Evolutionary conservation across 1,284 basidiomycete species (phyloP), one percentile per base, ranked within the genome.

Genomic region (Papiliotrema flavescens): DNA sequence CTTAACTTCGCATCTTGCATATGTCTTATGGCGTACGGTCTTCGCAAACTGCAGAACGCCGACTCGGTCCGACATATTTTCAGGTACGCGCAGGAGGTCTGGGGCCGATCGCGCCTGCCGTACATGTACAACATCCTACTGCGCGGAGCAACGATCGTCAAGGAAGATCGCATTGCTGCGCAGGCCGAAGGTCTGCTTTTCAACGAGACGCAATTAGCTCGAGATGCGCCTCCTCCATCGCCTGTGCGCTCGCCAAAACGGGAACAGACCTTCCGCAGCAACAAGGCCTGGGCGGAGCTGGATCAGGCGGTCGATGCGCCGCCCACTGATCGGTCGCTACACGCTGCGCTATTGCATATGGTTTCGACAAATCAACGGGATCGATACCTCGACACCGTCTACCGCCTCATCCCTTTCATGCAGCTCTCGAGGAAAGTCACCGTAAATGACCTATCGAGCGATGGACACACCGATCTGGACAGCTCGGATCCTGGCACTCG

Each of bases 1-100:
- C 62, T 78, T 13, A 59, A 54, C 0, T 65, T 66, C 56, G 49
- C 54, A 11, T 66, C 71, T 15, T 66, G 65, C 47, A 51, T 64
- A 6, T 57, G 69, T 6, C 65, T 78, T 5, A 55, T 76, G 23
- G 49, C 57, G 17, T 75, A 76, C 53, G 66, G 66, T 3, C 45
- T 73, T 8, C 46, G 56, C 17, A 53, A 11, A 54, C 74, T 23
- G 48, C 55, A 23, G 49, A 57, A 19, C n/a, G 48, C 66, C 71
- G 0, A 52, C 47, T 0, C 67, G 3, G 45, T 75, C 19, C 40
- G 36, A 3, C 54, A 55, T 3, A 52, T 78, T 19, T 26, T 73
- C 22, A 23, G 49, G 19, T 73, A 76, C 53, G 67, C 73, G 58
- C 61, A 61, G 36, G 26, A 47, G 4, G 56, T 60, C 3, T 67